Evolutionary conservation across 2,329 filamentous ascomycete species (phyloP).

Genomic region (Nothophaeocryptopus gaeumannii): DNA sequence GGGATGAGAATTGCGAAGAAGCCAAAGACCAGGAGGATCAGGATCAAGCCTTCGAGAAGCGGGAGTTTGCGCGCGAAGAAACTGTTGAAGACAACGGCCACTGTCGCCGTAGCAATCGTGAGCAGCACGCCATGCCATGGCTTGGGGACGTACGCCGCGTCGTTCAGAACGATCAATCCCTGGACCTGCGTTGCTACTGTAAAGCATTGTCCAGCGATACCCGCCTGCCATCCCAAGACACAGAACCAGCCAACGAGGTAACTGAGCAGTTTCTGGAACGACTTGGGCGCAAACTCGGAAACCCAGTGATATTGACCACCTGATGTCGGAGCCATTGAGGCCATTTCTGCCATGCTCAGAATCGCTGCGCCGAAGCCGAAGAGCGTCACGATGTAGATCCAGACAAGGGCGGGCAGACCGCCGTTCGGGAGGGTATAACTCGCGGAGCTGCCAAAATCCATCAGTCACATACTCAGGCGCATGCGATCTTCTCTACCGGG

Average conservation of each 20-base stretch:
- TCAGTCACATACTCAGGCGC: neutral
- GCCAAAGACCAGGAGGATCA: constrained; percentile 30
- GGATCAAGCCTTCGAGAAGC: constrained; percentile 28
- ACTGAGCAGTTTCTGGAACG: constrained; percentile 42
- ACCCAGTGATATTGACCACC: constrained; percentile 39
- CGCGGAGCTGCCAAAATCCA: constrained; percentile 13
- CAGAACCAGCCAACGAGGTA: constrained; percentile 45
- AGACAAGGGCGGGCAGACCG: constrained; percentile 29
- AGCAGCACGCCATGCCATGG: constrained; percentile 48
- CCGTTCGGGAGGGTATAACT: constrained; percentile 28
- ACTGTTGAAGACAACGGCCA: constrained; percentile 31
- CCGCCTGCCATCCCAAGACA: constrained; percentile 41
- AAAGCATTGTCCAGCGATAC: constrained; percentile 42
- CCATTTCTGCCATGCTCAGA: constrained; percentile 27
- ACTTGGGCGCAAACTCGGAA: constrained; percentile 41
- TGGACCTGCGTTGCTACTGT: constrained; percentile 47
- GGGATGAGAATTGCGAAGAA: constrained; percentile 34
- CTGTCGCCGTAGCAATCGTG: constrained; percentile 25
- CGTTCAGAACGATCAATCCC: constrained; percentile 45
- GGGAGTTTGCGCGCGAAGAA: constrained; percentile 28
- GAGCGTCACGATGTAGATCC: constrained; percentile 22
- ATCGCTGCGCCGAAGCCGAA: constrained; percentile 25
- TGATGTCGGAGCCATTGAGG: constrained; percentile 33
- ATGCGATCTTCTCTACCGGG: neutral
- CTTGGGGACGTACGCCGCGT: constrained; percentile 41